Percentiles rank a stretch among this genome's conserved stretches.
phyloP scores from a whole-genome alignment of 1,139 yeast genomes.

The Suhomyces terraborum region DNA sequence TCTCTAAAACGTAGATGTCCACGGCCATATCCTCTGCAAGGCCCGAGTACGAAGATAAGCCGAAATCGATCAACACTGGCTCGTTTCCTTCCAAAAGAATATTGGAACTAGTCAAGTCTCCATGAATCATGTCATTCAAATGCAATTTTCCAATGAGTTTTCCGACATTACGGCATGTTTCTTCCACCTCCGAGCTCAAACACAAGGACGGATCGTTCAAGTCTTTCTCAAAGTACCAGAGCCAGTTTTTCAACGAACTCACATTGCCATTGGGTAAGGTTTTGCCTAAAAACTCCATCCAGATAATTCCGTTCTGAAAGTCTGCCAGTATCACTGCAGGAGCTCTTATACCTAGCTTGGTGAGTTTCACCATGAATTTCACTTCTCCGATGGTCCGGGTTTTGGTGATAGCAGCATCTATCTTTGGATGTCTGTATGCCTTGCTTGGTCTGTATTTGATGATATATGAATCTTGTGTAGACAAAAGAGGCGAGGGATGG shows the following conservation, averaged over 20 bases:
- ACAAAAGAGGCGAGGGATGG: slow-evolving; percentile 32
- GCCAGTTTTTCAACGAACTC: slow-evolving; percentile 68
- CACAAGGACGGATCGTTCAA: slow-evolving; percentile 23
- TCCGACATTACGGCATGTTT: slow-evolving; percentile 60
- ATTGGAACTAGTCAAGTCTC: slow-evolving; percentile 92
- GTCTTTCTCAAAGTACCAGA: slow-evolving; percentile 60
- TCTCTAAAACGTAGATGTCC: slow-evolving; percentile 87
- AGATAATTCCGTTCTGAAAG: slow-evolving; percentile 73
- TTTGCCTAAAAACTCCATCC: slow-evolving; percentile 81
- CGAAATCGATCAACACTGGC: slow-evolving; percentile 87
- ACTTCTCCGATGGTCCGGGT: slow-evolving; percentile 85
- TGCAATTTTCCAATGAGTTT: slow-evolving; percentile 71
- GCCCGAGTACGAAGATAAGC: slow-evolving; percentile 76
- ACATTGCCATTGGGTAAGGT: slow-evolving; percentile 47
- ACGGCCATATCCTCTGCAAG: slow-evolving; percentile 93
- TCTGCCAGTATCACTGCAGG: slow-evolving; percentile 77
- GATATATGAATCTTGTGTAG: slow-evolving; percentile 46
- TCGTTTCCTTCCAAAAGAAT: slow-evolving; percentile 53
- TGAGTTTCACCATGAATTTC: slow-evolving; percentile 66
- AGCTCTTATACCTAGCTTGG: slow-evolving; percentile 55
- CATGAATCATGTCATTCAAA: slow-evolving; percentile 79
- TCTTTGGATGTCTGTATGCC: slow-evolving; percentile 81
- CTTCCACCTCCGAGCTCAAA: slow-evolving; percentile 39
- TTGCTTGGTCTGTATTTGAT: slow-evolving; percentile 88
- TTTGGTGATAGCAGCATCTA: slow-evolving; percentile 76